A percentile compares a stretch with the other conserved stretches of the same genome.
phyloP scores from a whole-genome alignment of 116 monocot species.

The Zostera marina region DNA sequence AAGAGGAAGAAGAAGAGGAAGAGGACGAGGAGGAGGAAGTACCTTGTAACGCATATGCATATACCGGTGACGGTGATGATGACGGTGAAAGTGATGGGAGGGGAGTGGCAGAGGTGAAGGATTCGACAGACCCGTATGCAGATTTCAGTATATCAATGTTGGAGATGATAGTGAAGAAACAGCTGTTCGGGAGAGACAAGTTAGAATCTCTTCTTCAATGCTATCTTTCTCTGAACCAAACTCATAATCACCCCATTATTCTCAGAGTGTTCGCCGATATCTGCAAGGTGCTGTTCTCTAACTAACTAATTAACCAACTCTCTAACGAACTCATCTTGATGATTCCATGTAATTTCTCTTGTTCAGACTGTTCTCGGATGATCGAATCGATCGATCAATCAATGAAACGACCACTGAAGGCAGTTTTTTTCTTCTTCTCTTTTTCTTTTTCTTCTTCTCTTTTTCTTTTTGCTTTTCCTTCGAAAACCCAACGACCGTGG shows the following conservation, averaged over 20 bases:
- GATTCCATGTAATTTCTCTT: neutral
- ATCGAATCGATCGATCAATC: too few relatives aligned
- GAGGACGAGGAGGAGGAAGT: neutral
- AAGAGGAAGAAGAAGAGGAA: neutral
- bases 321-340: neutral
- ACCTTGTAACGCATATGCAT: too few relatives aligned
- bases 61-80: too few relatives aligned
- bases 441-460: too few relatives aligned
- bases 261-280: conserved; percentile 73
- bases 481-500: too few relatives aligned
- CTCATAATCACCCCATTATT: conserved; percentile 50
- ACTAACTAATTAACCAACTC: too few relatives aligned
- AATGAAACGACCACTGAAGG: too few relatives aligned
- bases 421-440: too few relatives aligned
- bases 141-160: conserved; percentile 81
- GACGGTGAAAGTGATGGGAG: neutral
- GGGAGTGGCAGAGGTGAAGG: conserved; percentile 60
- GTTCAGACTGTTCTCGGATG: too few relatives aligned
- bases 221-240: conserved; percentile 53
- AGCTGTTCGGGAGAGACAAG: conserved; percentile 32
- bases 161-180: conserved; percentile 78
- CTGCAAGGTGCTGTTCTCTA: conserved; percentile 32
- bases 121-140: conserved; percentile 43
- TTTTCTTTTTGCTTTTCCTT: too few relatives aligned
- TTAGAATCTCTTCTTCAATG: conserved; percentile 40